These are phyloP conservation scores for Dysphania ambrosioides DNA, from an alignment of 148 eudicot genomes.

Conservation along the genomic window DNA sequence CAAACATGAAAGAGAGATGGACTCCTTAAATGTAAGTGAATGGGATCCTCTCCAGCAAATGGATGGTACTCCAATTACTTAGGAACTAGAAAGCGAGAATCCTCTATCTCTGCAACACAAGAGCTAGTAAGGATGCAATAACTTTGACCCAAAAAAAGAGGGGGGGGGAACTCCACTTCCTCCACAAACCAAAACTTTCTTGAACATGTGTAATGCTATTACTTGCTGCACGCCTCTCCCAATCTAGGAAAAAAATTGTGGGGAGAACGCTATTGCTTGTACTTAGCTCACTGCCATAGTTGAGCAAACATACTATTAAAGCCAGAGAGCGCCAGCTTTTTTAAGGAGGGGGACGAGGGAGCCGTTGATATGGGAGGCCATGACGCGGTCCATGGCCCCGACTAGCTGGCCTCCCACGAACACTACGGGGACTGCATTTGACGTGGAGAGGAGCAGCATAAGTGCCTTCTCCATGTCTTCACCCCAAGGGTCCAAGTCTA, in stretches of 20 bases:
- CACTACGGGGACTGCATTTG: conserved; percentile 45
- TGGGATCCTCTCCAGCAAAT: too few species aligned
- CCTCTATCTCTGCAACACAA: too few species aligned
- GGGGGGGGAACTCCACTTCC: not conserved
- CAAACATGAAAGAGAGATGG: too few species aligned
- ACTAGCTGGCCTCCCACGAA: conserved; percentile 64
- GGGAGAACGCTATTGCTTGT: too few species aligned
- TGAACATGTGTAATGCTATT: too few species aligned
- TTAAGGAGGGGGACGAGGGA: conserved; percentile 72
- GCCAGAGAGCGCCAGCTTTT: conserved; percentile 69
- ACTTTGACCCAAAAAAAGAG: not conserved
- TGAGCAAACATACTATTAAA: too few species aligned
- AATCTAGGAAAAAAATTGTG: not conserved
- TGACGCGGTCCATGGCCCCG: conserved; percentile 64
- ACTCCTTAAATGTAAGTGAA: too few species aligned
- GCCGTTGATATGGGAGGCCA: conserved; percentile 71
- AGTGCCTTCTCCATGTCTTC: conserved; percentile 29
- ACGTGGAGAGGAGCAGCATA: conserved; percentile 27
- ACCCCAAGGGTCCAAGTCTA: conserved; percentile 37
- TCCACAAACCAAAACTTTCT: not conserved
- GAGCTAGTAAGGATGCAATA: too few species aligned
- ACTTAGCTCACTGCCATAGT: too few species aligned
- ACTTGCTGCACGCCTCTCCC: too few species aligned
- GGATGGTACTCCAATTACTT: too few species aligned
- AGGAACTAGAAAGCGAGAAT: too few species aligned